These are phyloP conservation scores for Alliaria petiolata DNA, from an alignment of 345 rosid species.

Conservation along the genomic window DNA sequence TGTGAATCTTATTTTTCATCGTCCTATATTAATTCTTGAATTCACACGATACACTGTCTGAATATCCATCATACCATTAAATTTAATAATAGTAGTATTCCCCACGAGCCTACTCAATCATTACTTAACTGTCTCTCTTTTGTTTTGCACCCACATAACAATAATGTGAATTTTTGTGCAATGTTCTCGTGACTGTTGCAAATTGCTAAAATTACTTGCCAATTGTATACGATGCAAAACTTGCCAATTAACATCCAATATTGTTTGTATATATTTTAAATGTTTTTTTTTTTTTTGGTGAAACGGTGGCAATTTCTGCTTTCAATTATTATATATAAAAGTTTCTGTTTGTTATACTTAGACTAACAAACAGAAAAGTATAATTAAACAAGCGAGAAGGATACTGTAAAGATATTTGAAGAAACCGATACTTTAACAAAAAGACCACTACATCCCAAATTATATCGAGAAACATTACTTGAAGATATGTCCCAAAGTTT, in stretches of 20 bases:
- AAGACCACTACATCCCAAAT: too few species aligned
- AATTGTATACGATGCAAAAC: background rate
- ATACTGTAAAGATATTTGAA: background rate
- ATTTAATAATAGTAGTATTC: conserved; percentile 1
- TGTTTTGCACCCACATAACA: background rate
- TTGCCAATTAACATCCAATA: background rate
- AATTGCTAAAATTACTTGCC: background rate
- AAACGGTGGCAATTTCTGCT: too few species aligned
- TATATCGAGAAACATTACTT: background rate
- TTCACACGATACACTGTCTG: conserved; percentile 1
- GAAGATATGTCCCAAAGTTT: background rate
- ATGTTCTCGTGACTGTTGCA: background rate
- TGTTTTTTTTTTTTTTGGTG: too few species aligned
- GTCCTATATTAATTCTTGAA: background rate
- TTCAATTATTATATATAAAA: too few species aligned
- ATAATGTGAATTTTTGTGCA: background rate
- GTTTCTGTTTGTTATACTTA: background rate
- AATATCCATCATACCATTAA: conserved; percentile 3
- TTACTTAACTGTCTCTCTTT: conserved; percentile 9
- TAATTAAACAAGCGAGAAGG: too few species aligned
- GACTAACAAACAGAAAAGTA: too few species aligned
- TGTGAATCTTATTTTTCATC: background rate
- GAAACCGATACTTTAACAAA: background rate
- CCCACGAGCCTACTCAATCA: conserved; percentile 24
- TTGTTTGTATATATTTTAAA: background rate